Base-by-base conservation (phyloP, 352 stramenopile genomes). In the Pythium aristosporum region DNA sequence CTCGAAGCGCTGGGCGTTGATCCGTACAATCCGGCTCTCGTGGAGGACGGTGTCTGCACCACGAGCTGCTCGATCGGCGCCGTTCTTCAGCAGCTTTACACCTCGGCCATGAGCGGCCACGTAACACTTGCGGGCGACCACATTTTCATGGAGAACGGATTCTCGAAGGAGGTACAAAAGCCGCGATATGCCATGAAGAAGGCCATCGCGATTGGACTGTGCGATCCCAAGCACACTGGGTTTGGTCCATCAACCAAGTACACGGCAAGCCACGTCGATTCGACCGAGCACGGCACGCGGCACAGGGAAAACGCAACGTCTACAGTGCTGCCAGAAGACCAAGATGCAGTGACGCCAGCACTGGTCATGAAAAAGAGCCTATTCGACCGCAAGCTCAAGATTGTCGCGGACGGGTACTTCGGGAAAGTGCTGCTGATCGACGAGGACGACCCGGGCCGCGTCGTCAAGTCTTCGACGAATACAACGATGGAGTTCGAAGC, bases 1-100 rank as follows among this genome's bases (percentile, higher is more conserved):
- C 53, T 73, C 20, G 64, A 82, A 20, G 69, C 67, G 8, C 58
- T 85, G 1, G 76, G 74, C 0, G 72, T 85, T 32, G 74, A 82
- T 60, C 74, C 74, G 11, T 64, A 61, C 56, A 58, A 79, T 32
- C 53, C 55, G 0, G 34, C 53, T 2, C 53, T 68, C 15, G 52
- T 79, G 4, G 59, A 65, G n/a, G 68, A 71, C 16, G 63, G 65
- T 6, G 57, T 71, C 20, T 69, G 66, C 0, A 39, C 42, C 6
- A 73, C 76, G 2, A 68, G 60, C 6, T 80, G 72, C 46, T 73
- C 76, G 8, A 30, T 80, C 8, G 76, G 76, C 1, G 69, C 67
- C 2, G 20, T 85, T 21, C 21, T 85, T 6, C 64, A 78, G 37
- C 66, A 77, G 21, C 46, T 85, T 48, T 82, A 79, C 47, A 61